These are phyloP conservation scores for Chloropicon primus DNA, from an alignment of 139 green algal genomes.

Conservation along the genomic window DNA sequence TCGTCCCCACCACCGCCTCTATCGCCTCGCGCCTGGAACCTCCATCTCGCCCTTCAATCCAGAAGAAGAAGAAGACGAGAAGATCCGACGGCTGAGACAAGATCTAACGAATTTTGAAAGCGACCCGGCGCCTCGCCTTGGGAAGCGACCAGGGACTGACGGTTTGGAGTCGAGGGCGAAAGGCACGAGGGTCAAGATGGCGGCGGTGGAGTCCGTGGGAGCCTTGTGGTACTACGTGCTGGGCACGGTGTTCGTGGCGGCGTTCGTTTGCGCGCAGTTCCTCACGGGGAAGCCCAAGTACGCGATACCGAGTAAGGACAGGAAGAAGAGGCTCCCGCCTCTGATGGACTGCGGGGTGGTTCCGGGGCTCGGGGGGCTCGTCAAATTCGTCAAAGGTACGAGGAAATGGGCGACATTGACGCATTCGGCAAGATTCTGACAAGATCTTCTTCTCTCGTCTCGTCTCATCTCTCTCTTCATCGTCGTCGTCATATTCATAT, in stretches of 20 bases:
- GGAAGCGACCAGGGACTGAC: not conserved
- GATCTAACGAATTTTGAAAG: too few species aligned
- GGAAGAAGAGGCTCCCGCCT: not conserved
- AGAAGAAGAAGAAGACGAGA: too few species aligned
- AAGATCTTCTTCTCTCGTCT: not conserved
- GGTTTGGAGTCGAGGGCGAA: not conserved
- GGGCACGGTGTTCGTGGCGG: not conserved
- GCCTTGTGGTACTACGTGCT: not conserved
- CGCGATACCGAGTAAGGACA: not conserved
- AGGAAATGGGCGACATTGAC: too few species aligned
- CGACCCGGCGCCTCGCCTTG: too few species aligned
- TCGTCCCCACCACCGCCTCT: too few species aligned
- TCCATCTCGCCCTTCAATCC: too few species aligned
- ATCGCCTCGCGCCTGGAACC: too few species aligned
- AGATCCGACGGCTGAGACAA: too few species aligned
- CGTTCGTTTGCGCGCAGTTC: not conserved
- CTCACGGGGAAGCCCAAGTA: not conserved
- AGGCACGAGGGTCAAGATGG: not conserved
- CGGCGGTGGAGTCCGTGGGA: not conserved
- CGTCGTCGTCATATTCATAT: not conserved
- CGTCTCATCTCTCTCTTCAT: not conserved
- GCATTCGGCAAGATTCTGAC: not conserved
- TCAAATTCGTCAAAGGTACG: not conserved
- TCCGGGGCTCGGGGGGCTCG: not conserved
- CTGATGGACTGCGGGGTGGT: not conserved